Percentiles rank a stretch among this genome's conserved stretches.
Evolutionary conservation across 768 basidiomycete genomes (phyloP).

Genomic region (Cytidiella melzeri): DNA sequence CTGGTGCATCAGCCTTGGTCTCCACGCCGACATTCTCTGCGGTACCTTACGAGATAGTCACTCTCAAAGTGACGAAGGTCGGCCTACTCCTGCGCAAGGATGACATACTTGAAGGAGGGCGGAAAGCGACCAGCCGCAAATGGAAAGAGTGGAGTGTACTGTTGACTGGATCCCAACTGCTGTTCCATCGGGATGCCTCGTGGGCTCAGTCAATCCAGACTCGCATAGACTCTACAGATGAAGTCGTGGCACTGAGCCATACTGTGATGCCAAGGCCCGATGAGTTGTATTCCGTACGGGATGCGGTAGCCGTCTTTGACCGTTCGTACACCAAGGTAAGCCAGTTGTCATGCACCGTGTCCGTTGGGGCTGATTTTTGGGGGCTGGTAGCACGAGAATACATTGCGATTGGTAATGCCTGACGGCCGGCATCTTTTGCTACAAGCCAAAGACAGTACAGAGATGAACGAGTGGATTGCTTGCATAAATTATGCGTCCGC

Average conservation of each 20-base stretch:
- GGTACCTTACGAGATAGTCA: background rate
- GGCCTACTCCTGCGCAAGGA: constrained; percentile 81
- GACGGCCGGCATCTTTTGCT: constrained; percentile 80
- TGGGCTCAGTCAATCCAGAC: constrained; percentile 45
- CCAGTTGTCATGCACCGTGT: background rate
- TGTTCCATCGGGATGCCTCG: constrained; percentile 77
- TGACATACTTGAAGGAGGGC: constrained; percentile 70
- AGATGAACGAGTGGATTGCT: constrained; percentile 87
- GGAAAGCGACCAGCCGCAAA: constrained; percentile 69
- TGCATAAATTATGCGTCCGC: constrained; percentile 91
- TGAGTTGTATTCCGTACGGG: constrained; percentile 73
- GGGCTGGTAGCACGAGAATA: constrained; percentile 44
- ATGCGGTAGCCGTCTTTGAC: constrained; percentile 78
- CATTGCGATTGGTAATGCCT: constrained; percentile 71
- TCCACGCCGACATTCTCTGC: constrained; percentile 3
- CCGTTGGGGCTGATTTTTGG: background rate
- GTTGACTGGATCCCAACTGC: constrained; percentile 83
- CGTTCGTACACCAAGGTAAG: constrained; percentile 69
- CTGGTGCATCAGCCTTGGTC: constrained; percentile 22
- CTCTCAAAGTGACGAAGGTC: constrained; percentile 71
- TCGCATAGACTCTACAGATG: constrained; percentile 32
- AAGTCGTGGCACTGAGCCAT: constrained; percentile 33
- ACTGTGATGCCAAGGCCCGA: constrained; percentile 64
- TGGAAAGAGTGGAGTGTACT: constrained; percentile 86
- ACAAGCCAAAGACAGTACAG: constrained; percentile 59